These are phyloP conservation scores for Stereocaulon alpinum DNA, from an alignment of 495 filamentous ascomycete species.

Conservation along the genomic window DNA sequence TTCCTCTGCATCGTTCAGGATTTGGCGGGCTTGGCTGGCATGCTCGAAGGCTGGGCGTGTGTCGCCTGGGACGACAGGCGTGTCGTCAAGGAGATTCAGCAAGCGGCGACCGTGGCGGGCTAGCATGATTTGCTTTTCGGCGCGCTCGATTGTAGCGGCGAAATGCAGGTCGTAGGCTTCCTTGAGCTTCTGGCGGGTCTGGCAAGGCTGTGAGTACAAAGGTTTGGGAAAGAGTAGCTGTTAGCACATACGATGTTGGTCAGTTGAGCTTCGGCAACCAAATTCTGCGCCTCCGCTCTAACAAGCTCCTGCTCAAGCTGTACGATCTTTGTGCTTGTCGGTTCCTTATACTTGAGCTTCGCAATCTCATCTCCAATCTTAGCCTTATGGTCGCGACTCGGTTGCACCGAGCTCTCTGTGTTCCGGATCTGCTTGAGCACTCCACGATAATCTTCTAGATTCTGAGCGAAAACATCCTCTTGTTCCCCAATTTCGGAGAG, in stretches of 20 bases:
- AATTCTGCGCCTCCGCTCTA: slow-evolving; percentile 82
- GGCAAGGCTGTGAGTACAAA: not conserved
- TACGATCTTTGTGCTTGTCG: slow-evolving; percentile 60
- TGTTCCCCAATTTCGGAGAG: slow-evolving; percentile 85
- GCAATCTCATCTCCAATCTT: slow-evolving; percentile 87
- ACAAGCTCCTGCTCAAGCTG: slow-evolving; percentile 93
- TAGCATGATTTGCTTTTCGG: slow-evolving; percentile 90
- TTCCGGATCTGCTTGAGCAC: slow-evolving; percentile 85
- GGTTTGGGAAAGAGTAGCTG: not conserved
- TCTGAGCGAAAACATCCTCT: slow-evolving; percentile 77
- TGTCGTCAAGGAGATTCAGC: slow-evolving; percentile 82
- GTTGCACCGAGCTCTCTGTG: slow-evolving; percentile 87
- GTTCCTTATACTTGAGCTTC: slow-evolving; percentile 81
- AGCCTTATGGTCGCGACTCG: slow-evolving; percentile 68
- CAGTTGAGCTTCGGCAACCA: slow-evolving; percentile 94
- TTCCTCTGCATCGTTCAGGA: slow-evolving; percentile 89
- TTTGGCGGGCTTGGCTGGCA: slow-evolving; percentile 55
- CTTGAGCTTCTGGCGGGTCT: slow-evolving; percentile 89
- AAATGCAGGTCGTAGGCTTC: slow-evolving; percentile 84
- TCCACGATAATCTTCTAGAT: slow-evolving; percentile 69
- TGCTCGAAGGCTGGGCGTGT: slow-evolving; percentile 53
- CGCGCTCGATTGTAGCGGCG: slow-evolving; percentile 80
- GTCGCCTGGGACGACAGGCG: slow-evolving; percentile 81
- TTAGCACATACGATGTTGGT: slow-evolving; percentile 65
- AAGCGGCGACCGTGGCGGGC: slow-evolving; percentile 80